phyloP scores from a whole-genome alignment of 805 yeast species.

The Cyberlindnera misumaiensis region DNA sequence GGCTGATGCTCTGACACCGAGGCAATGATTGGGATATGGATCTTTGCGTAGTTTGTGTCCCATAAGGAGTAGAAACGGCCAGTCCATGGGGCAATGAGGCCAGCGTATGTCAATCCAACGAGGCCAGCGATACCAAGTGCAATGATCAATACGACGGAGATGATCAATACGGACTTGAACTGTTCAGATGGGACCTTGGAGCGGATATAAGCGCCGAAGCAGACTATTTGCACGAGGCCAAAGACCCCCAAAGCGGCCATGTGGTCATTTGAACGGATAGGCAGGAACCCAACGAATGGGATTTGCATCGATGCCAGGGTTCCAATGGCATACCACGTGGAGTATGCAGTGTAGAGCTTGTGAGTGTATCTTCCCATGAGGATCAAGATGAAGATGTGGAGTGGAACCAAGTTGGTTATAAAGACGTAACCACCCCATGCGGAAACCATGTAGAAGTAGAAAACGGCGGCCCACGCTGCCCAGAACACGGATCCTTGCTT shows the following conservation, averaged over 20 bases:
- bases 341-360: slow-evolving; percentile 80
- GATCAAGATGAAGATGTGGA: slow-evolving; percentile 85
- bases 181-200: slow-evolving; percentile 63
- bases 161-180: slow-evolving; percentile 62
- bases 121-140: slow-evolving; percentile 64
- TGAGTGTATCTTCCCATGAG: slow-evolving; percentile 91
- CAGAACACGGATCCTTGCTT: slow-evolving; percentile 85
- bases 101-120: slow-evolving; percentile 76
- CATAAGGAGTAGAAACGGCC: slow-evolving; percentile 97
- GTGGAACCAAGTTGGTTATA: slow-evolving; percentile 94
- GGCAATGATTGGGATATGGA: slow-evolving; percentile 97
- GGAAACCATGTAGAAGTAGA: slow-evolving; percentile 96
- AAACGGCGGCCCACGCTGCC: slow-evolving; percentile 77
- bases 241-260: slow-evolving; percentile 98
- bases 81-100: slow-evolving; percentile 98
- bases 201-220: slow-evolving; percentile 76
- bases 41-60: slow-evolving; percentile 97
- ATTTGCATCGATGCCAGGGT: slow-evolving; percentile 99
- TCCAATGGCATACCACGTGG: slow-evolving; percentile 96
- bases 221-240: slow-evolving; percentile 87
- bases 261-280: slow-evolving; percentile 95
- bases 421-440: slow-evolving; percentile 99
- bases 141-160: slow-evolving; percentile 51
- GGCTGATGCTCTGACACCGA: slow-evolving; percentile 99
- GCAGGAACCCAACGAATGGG: slow-evolving; percentile 96